These are phyloP conservation scores for Ilex aquifolium DNA, from an alignment of 257 asterid genomes.

Conservation along the genomic window DNA sequence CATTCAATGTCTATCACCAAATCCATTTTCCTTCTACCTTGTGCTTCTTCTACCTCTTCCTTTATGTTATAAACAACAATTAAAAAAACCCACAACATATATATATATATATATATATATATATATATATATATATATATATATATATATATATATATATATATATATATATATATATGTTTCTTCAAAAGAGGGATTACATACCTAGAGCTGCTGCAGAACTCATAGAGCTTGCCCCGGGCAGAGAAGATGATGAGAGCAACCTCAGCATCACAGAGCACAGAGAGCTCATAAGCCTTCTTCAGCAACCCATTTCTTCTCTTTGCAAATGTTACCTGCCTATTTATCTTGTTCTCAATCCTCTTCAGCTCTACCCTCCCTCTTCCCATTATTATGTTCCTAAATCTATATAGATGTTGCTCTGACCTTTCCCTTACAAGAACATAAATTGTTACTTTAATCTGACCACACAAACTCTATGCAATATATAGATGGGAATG, in stretches of 20 bases:
- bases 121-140: too few relatives aligned
- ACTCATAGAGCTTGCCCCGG: slow-evolving; percentile 65
- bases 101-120: neutral
- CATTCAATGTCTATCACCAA: too few relatives aligned
- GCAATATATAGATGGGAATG: too few relatives aligned
- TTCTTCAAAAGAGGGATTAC: neutral
- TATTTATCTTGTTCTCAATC: slow-evolving; percentile 67
- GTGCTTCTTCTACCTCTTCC: too few relatives aligned
- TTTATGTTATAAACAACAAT: too few relatives aligned
- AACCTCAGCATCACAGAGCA: slow-evolving; percentile 70
- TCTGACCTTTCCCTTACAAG: too few relatives aligned
- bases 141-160: too few relatives aligned
- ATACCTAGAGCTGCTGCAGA: slow-evolving; percentile 57
- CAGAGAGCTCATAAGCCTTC: slow-evolving; percentile 58
- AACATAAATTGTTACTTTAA: slow-evolving; percentile 1
- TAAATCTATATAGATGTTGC: too few relatives aligned
- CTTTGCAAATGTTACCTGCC: slow-evolving; percentile 69
- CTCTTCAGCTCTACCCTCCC: slow-evolving; percentile 70
- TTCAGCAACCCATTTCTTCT: slow-evolving; percentile 64
- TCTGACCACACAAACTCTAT: too few relatives aligned
- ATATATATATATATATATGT: too few relatives aligned
- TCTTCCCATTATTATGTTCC: slow-evolving; percentile 41
- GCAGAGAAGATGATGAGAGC: slow-evolving; percentile 65
- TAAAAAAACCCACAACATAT: neutral
- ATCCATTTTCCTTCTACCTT: too few relatives aligned